Evolutionary conservation across 208 protist genomes (phyloP).

Genomic region (Trypanosoma congolense): DNA sequence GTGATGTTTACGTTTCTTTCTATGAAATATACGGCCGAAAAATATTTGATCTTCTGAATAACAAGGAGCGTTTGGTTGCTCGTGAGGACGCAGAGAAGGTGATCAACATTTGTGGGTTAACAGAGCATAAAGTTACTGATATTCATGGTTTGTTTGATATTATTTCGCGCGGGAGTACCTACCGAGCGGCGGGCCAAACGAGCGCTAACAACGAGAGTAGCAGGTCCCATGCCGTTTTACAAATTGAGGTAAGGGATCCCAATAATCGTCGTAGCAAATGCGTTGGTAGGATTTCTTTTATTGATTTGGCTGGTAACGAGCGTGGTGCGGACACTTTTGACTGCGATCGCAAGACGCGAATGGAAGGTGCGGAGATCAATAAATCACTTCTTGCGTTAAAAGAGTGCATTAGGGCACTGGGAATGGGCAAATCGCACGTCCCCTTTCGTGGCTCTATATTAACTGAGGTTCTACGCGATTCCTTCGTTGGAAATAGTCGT

Average conservation of each 20-base stretch:
- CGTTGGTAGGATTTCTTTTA: slow-evolving; percentile 96
- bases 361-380: slow-evolving; percentile 99
- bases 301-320: slow-evolving; percentile 99
- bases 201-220: slow-evolving; percentile 91
- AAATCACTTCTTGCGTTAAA: slow-evolving; percentile 98
- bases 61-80: slow-evolving; percentile 88
- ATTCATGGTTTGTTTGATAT: slow-evolving; percentile 89
- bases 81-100: slow-evolving; percentile 93
- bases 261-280: slow-evolving; percentile 41
- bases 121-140: slow-evolving; percentile 76
- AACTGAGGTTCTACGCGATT: slow-evolving; percentile 95
- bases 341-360: slow-evolving; percentile 92
- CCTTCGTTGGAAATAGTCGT: slow-evolving; percentile 95
- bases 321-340: slow-evolving; percentile 94
- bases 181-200: slow-evolving; percentile 86
- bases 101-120: slow-evolving; percentile 94
- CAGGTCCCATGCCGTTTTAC: slow-evolving; percentile 90
- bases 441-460: slow-evolving; percentile 98
- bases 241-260: slow-evolving; percentile 71
- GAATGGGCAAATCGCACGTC: slow-evolving; percentile 92
- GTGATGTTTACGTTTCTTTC: slow-evolving; percentile 84
- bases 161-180: slow-evolving; percentile 84
- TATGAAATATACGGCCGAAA: slow-evolving; percentile 97
- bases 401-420: slow-evolving; percentile 97
- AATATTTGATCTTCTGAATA: slow-evolving; percentile 96